Evolutionary conservation across 257 asterid species (phyloP), one percentile per base, ranked within the genome.

Genomic region (Forsythia viridissima): DNA sequence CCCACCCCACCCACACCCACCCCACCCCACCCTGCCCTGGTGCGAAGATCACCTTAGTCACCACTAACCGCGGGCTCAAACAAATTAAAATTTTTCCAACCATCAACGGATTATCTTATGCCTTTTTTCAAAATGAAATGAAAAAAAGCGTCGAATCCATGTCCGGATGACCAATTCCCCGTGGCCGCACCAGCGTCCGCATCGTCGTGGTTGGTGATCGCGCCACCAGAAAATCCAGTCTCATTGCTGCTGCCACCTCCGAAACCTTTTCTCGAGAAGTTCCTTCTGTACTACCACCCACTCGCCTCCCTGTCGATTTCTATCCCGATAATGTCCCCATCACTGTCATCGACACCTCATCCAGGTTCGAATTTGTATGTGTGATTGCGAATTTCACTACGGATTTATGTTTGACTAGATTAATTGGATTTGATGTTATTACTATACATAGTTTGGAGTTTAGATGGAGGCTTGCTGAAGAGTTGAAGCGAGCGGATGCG

Each of bases 201-300:
- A 92, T 93, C 76, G 97, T 89, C 77, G 96, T 96, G 76, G 97
- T 96, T 84, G 99, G 97, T 86, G 99, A 96, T 84, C 97, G 92
- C 34, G 93, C 90, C 82, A 90, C 98, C 77, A 98, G 98, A 4
- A 96, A 96, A 84, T 93, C 98, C 78, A 92, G 98, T 82, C 97
- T 96, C 70, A 96, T 96, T 79, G 92, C 92, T 30, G 90, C 98
- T 40, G 97, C 94, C 8, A 92, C 98, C 12, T 89, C 93, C 71
- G 98, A 93, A 78, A 76, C 91, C 37, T 96, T 96, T 82, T 92
- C 96, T 16, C 88, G 80, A n/a, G 93, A 91, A 41, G 93, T 96
- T 15, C 94, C 93, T 20, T 92, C 92, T 18, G 97, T 96, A 16
- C 97, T 96, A 75, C 97, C 96, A 43, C 97, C 93, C 74, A 92